Base-by-base conservation (phyloP, 108 stramenopile genomes). In the Chaetoceros tenuissimus region DNA sequence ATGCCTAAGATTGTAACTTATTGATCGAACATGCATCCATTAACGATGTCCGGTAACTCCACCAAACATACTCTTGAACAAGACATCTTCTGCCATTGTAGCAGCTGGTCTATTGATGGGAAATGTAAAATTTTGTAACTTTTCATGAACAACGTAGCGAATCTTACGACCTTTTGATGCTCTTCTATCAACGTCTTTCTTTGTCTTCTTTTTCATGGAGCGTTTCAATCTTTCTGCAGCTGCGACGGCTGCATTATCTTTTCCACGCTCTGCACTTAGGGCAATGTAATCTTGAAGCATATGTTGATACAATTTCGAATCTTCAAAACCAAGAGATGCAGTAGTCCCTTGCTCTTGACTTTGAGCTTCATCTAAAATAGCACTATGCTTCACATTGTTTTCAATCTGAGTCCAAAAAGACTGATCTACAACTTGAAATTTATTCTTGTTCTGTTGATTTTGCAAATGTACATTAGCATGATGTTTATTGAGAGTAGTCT, bases 111-210 rank as follows among this genome's bases (percentile, higher is more conserved):
- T 51, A 8, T 77, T 72, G 46, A 89, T 65, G 1, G 96, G 94
- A 62, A 95, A 97, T 44, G 86, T 94, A 60, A 95, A 97, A 64
- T 95, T 94, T 49, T 92, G 87, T 46, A 97, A 57, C 60, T 95
- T 97, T 20, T 86, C 86, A 57, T 89, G 80, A 19, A 83, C 85
- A 24, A 63, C 68, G 75, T 94, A 97, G 3, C 94, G 88, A 60
- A 97, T 81, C 73, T 94, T 95, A 7, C 96, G 66, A 52, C 96
- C 96, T 60, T 97, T 97, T 63, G 89, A 92, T 5, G 96, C 96
- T 55, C 80, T 75, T 26, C 89, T 70, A 71, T 97, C 96, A 29
- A 97, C 94, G 7, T 51, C 27, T 44, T 76, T 79, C 62, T 74
- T 76, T 3, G 55, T 60, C 59, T 69, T 71, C 43, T 81, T 78